Base-by-base conservation (phyloP, 257 asterid species). In the Jasminum sambac region DNA sequence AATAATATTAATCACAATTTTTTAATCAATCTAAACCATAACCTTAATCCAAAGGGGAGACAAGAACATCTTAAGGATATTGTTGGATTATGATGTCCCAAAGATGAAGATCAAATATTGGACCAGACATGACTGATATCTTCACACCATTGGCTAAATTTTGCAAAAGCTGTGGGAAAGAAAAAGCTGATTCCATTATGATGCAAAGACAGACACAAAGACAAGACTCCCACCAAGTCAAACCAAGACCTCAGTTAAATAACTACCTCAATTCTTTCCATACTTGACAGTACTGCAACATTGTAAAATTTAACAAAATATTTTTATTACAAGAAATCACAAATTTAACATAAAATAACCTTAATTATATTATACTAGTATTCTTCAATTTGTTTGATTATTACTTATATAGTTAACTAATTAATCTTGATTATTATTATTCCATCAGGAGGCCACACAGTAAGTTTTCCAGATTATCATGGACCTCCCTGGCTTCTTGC, bases 361-460 rank as follows among this genome's bases (percentile, higher is more conserved):
- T 6, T 21, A 6, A n/a, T n/a, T n/a, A n/a, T n/a, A 50, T 50
- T 21, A 50, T 6, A 50, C 8, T 50, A 50, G 11, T 17, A 44
- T 24, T 37, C 38, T 59, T 23, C 9, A 9, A 8, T 23, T 42
- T 40, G 46, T 46, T 37, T n/a, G 36, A 30, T 30, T 30, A 30
- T 30, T 30, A 30, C 4, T 30, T 4, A n/a, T n/a, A n/a, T n/a
- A 30, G 36, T 1, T 30, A 1, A 30, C 36, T 30, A 30, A 23
- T 48, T 46, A 59, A 38, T 40, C 61, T 19, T 34, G 46, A 50
- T 23, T 44, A 63, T 87, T 44, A 63, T 87, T 72, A 84, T 69
- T 87, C 4, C 36, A 30, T 30, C 36, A 88, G 24, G 98, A 86
- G 68, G 95, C 93, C 73, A 92, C 83, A 90, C 98, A 90, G 64